phyloP scores from a whole-genome alignment of 208 protist species.

The Trichomonas vaginalis region DNA sequence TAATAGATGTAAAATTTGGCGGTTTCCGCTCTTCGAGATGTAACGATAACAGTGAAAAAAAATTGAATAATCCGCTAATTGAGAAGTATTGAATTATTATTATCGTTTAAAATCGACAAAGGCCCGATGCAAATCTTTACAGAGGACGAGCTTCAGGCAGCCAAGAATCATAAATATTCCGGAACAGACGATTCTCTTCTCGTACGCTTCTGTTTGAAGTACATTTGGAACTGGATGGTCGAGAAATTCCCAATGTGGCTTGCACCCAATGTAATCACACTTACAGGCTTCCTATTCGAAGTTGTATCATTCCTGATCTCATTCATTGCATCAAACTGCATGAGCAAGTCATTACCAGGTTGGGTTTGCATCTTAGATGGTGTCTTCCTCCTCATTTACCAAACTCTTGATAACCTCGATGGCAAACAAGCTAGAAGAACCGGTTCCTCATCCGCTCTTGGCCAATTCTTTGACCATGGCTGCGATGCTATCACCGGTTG shows the following conservation, averaged over 20 bases:
- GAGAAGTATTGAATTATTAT: too few species aligned
- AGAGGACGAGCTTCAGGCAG: not conserved
- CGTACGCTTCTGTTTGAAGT: not conserved
- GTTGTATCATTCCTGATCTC: not conserved
- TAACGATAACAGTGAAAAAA: too few species aligned
- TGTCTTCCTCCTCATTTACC: conserved; percentile 22
- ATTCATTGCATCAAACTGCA: not conserved
- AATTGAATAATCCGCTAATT: too few species aligned
- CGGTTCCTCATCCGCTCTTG: conserved; percentile 15
- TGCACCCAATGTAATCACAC: not conserved
- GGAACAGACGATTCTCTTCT: not conserved
- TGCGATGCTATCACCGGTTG: not conserved
- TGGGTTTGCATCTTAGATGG: conserved; percentile 20
- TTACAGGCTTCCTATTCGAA: not conserved
- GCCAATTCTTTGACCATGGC: conserved; percentile 33
- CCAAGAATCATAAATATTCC: not conserved
- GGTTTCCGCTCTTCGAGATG: too few species aligned
- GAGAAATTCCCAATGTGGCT: not conserved
- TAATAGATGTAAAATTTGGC: too few species aligned
- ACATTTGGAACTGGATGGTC: conserved; percentile 15
- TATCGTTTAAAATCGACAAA: not conserved
- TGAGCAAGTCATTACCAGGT: not conserved
- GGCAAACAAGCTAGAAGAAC: conserved; percentile 28
- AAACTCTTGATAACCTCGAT: conserved; percentile 28
- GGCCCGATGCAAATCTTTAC: too few species aligned